phyloP scores from a whole-genome alignment of 208 protist genomes.

The Kentomonas sorsogonicus region DNA sequence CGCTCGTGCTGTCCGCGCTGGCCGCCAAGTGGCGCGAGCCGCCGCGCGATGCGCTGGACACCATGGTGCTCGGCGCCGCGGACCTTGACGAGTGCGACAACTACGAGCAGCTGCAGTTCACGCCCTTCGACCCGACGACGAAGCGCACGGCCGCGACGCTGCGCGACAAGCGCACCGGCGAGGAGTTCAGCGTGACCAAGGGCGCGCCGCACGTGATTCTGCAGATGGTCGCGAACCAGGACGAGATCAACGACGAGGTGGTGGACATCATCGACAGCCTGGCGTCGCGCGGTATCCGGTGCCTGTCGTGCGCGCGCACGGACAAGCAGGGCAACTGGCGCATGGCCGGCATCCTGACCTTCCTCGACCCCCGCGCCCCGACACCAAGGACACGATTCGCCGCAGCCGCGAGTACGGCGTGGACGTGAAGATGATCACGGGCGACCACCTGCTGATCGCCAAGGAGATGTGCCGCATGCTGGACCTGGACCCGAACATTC shows the following conservation, averaged over 20 bases:
- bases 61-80: conserved; percentile 74
- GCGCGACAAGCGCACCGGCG: conserved; percentile 46
- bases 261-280: conserved; percentile 69
- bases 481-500: conserved; percentile 88
- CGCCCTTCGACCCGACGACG: conserved; percentile 55
- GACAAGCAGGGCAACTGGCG: conserved; percentile 57
- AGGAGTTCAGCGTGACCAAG: conserved; percentile 80
- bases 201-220: conserved; percentile 84
- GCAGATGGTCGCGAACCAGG: conserved; percentile 67
- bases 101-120: conserved; percentile 70
- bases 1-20: conserved; percentile 72
- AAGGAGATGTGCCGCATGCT: conserved; percentile 91
- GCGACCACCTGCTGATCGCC: conserved; percentile 90
- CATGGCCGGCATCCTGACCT: conserved; percentile 84
- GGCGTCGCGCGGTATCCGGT: conserved; percentile 62
- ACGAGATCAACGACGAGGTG: conserved; percentile 66
- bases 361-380: conserved; percentile 91
- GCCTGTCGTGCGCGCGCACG: conserved; percentile 61
- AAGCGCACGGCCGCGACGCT: conserved; percentile 72
- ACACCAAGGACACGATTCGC: conserved; percentile 86
- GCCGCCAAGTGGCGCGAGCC: conserved; percentile 90
- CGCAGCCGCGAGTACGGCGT: conserved; percentile 83
- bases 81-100: conserved; percentile 77
- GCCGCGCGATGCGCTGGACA: conserved; percentile 86
- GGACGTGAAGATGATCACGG: conserved; percentile 95